phyloP scores from a whole-genome alignment of 2,329 filamentous ascomycete genomes.

The Aspergillus candidus region DNA sequence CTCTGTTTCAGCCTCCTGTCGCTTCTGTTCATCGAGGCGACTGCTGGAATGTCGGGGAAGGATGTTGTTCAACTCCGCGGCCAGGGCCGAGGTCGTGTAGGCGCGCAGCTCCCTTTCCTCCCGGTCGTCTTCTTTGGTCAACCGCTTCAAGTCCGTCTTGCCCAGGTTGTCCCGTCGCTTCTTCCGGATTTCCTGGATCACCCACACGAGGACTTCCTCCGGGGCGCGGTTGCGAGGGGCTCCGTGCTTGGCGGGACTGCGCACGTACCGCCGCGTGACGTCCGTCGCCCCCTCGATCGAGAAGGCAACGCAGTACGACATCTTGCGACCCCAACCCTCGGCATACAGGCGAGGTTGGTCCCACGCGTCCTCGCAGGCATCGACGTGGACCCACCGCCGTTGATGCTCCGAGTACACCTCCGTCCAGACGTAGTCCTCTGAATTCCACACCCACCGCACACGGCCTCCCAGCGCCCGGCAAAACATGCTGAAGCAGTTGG shows the following conservation, averaged over 20 bases:
- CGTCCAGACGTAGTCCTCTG: constrained; percentile 95
- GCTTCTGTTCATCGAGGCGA: constrained; percentile 36
- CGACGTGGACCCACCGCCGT: constrained; percentile 92
- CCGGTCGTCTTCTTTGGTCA: constrained; percentile 44
- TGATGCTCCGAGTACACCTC: constrained; percentile 94
- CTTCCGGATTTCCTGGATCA: constrained; percentile 84
- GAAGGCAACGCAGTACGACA: constrained; percentile 96
- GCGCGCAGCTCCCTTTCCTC: constrained; percentile 43
- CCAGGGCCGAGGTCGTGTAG: constrained; percentile 42
- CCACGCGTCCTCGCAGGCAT: constrained; percentile 91
- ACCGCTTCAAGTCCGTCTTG: constrained; percentile 60
- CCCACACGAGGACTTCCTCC: constrained; percentile 84
- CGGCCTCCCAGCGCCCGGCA: constrained; percentile 86
- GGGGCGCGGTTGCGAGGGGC: constrained; percentile 71
- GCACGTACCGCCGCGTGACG: constrained; percentile 61
- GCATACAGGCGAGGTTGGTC: constrained; percentile 89
- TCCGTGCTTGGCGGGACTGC: constrained; percentile 50
- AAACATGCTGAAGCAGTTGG: constrained; percentile 97
- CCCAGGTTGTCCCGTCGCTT: constrained; percentile 75
- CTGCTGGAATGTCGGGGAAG: constrained; percentile 25
- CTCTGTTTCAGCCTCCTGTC: constrained; percentile 29
- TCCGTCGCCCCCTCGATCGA: constrained; percentile 75
- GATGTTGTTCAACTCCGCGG: constrained; percentile 41
- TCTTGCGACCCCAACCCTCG: constrained; percentile 92
- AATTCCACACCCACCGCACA: constrained; percentile 97